Evolutionary conservation across 352 stramenopile species (phyloP).

Genomic region (Pythium volutum): DNA sequence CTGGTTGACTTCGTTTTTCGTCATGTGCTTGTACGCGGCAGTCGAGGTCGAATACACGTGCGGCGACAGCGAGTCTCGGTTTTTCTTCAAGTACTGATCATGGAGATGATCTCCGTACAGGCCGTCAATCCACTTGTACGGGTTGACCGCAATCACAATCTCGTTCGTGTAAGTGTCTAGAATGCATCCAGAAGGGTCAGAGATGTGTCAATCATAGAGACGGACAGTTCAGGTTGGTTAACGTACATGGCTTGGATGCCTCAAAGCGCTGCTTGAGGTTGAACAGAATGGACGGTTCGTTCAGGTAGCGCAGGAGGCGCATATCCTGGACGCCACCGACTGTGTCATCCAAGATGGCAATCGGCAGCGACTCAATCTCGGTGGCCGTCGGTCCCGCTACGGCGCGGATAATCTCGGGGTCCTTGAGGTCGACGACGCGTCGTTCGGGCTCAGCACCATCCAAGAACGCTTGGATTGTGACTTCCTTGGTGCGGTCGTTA

Average conservation of each 20-base stretch:
- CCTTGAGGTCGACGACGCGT: constrained; percentile 77
- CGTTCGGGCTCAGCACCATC: constrained; percentile 61
- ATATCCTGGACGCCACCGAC: constrained; percentile 82
- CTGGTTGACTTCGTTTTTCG: constrained; percentile 69
- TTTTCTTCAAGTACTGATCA: constrained; percentile 75
- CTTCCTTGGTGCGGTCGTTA: constrained; percentile 77
- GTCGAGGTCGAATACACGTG: constrained; percentile 88
- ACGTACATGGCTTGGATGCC: constrained; percentile 87
- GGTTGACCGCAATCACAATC: constrained; percentile 98
- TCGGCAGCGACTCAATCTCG: constrained; percentile 77
- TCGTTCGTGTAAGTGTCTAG: constrained; percentile 96
- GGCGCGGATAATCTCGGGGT: constrained; percentile 80
- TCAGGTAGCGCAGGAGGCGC: constrained; percentile 86
- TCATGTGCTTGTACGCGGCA: constrained; percentile 87
- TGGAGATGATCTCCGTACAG: constrained; percentile 90
- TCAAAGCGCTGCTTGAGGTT: constrained; percentile 92
- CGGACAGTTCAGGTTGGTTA: neutral
- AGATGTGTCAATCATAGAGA: neutral
- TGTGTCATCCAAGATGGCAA: constrained; percentile 82
- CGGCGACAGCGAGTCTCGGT: constrained; percentile 57
- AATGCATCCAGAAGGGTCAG: neutral
- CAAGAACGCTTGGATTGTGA: constrained; percentile 72
- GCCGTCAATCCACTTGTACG: constrained; percentile 93
- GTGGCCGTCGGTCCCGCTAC: constrained; percentile 71
- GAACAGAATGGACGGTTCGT: constrained; percentile 93